A percentile compares a stretch with the other conserved stretches of the same genome.
Evolutionary conservation across 1,284 basidiomycete genomes (phyloP).

Genomic region (Pisolithus thermaeus): DNA sequence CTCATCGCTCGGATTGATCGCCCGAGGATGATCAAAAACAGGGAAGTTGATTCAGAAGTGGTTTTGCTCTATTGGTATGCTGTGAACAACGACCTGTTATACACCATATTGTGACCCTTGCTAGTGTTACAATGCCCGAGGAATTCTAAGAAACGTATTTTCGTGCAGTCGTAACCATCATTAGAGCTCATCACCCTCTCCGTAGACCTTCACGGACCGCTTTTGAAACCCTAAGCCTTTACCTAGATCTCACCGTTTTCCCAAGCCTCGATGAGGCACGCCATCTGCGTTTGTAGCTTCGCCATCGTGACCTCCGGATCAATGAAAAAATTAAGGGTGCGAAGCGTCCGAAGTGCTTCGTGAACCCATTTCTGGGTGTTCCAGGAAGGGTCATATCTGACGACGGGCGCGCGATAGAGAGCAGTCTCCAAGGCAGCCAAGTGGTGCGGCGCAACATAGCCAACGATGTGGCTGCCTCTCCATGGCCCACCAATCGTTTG

Average conservation of each 20-base stretch:
- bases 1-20: too few species aligned
- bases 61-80: too few species aligned
- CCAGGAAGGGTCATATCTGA: constrained; percentile 16
- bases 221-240: too few species aligned
- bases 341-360: constrained; percentile 16
- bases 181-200: too few species aligned
- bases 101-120: too few species aligned
- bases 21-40: too few species aligned
- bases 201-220: too few species aligned
- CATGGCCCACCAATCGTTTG: constrained; percentile 1
- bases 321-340: constrained; percentile 9
- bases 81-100: too few species aligned
- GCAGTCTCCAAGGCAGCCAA: constrained; percentile 15
- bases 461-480: constrained; percentile 18
- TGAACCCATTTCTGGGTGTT: constrained; percentile 24
- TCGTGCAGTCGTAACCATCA: neutral
- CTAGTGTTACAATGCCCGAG: neutral
- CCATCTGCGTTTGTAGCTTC: constrained; percentile 20
- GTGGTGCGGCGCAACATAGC: constrained; percentile 13
- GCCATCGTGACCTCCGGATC: constrained; percentile 8
- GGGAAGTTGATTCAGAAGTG: too few species aligned
- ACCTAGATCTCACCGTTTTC: constrained; percentile 23
- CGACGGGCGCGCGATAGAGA: constrained; percentile 10
- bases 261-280: constrained; percentile 23
- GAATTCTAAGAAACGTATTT: neutral